Base-by-base conservation (phyloP, 352 stramenopile species). In the Globisporangium canariense region DNA sequence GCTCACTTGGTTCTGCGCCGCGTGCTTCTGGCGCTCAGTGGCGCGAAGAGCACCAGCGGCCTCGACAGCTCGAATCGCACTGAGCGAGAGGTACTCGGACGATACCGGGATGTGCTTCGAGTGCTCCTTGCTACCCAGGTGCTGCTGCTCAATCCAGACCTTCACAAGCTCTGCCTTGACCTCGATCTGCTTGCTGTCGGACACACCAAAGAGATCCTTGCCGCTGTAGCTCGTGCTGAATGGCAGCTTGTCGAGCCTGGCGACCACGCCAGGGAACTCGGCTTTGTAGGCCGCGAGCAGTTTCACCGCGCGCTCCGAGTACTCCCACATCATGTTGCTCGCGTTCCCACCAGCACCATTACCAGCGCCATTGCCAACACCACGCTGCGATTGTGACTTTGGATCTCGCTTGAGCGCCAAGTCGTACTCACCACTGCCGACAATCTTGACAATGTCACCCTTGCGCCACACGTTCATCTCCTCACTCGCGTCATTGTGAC, bases 41-140 rank as follows among this genome's bases (percentile, higher is more conserved):
- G 77, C 79, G 61, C 85, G 81, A 40, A 91, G 68, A 4, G 76
- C 79, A 14, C 83, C 83, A 3, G 84, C 84, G 1, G 79, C 80
- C 83, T 99, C 90, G 52, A 99, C 88, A n/a, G 96, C 96, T 47
- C 86, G 81, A 56, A 99, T 87, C 45, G 94, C 96, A 55, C 93
- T 90, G 14, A 88, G 54, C n/a, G 89, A 91, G 75, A 98, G 86
- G n/a, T 97, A 97, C 64, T 97, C 73, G 2, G 96, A 98, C 6
- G 88, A 96, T 20, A 96, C 84, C 6, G 96, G 96, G 41, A 97
- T 92, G 45, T 97, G 83, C 60, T 97, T 96, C 43, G 96, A 89
- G 58, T 94, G 89, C 43, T 90, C 78, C 47, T 82, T 87, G 45
- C 74, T 71, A 30, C 94, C 95, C 46, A 97, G 91, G 65, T 95